These are phyloP conservation scores for Phylloporus sp. DNA, from an alignment of 768 basidiomycete species.

Conservation along the genomic window DNA sequence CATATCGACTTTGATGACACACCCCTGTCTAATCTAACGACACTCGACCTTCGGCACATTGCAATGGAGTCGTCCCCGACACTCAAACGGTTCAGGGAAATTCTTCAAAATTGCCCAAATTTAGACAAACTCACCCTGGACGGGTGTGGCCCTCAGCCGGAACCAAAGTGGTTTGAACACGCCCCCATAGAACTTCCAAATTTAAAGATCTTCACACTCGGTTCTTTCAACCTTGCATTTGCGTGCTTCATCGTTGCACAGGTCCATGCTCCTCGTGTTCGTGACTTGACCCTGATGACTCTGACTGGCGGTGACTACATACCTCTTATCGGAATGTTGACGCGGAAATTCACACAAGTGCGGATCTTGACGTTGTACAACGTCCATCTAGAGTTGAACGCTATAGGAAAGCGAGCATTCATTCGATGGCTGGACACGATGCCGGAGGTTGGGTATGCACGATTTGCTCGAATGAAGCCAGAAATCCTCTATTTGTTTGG, in stretches of 20 bases:
- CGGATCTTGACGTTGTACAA: conserved; percentile 51
- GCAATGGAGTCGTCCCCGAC: conserved; percentile 50
- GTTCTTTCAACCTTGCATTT: conserved; percentile 49
- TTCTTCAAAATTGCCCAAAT: conserved; percentile 47
- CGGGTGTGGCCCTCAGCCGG: conserved; percentile 51
- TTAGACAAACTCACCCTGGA: conserved; percentile 57
- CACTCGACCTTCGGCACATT: conserved; percentile 62
- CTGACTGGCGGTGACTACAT: conserved; percentile 49
- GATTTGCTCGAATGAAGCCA: conserved; percentile 42
- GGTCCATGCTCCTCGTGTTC: conserved; percentile 54
- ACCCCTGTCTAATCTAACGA: conserved; percentile 49
- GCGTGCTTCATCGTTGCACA: conserved; percentile 45
- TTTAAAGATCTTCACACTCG: conserved; percentile 53
- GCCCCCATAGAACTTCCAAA: conserved; percentile 45
- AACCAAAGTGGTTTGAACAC: conserved; percentile 26
- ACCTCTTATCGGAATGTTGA: conserved; percentile 44
- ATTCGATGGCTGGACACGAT: conserved; percentile 55
- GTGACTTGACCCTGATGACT: conserved; percentile 56
- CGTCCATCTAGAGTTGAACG: conserved; percentile 34
- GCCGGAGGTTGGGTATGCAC: conserved; percentile 50
- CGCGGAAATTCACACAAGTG: conserved; percentile 48
- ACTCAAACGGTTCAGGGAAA: conserved; percentile 46
- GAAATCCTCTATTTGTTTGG: conserved; percentile 49
- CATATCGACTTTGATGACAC: conserved; percentile 57
- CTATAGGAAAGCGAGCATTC: conserved; percentile 29